These are phyloP conservation scores for Trichoderma asperelloides DNA, from an alignment of 495 filamentous ascomycete genomes.

Conservation along the genomic window DNA sequence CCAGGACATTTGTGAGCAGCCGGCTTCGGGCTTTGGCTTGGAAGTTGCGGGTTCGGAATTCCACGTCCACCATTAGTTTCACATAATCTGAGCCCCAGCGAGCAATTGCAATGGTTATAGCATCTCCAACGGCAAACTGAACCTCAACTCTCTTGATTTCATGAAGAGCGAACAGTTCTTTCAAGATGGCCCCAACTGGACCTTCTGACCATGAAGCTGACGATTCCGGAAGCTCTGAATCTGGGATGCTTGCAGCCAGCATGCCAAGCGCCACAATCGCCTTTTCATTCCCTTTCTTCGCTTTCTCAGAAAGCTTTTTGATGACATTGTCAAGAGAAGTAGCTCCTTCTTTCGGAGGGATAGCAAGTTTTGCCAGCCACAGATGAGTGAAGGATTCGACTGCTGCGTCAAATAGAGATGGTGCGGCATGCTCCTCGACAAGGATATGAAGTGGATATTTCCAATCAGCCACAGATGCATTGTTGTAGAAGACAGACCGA, in stretches of 20 bases:
- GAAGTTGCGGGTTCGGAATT: conserved; percentile 23
- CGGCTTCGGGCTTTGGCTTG: conserved; percentile 28
- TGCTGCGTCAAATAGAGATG: conserved; percentile 34
- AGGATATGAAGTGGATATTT: neutral
- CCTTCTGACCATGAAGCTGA: conserved; percentile 11
- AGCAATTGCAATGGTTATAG: conserved; percentile 62
- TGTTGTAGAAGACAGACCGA: conserved; percentile 20
- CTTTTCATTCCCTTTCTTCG: conserved; percentile 73
- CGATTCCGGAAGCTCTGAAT: conserved; percentile 10
- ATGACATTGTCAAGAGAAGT: conserved; percentile 30
- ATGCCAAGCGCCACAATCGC: conserved; percentile 70
- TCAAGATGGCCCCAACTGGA: conserved; percentile 39
- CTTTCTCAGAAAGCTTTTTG: conserved; percentile 50
- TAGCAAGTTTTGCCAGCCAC: conserved; percentile 51
- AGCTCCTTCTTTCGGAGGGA: conserved; percentile 18
- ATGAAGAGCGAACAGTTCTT: conserved; percentile 62
- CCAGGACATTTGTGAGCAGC: conserved; percentile 46
- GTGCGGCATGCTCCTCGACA: neutral
- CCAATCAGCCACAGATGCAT: neutral
- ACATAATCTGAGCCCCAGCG: conserved; percentile 64
- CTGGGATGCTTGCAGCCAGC: conserved; percentile 43
- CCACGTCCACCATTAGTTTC: conserved; percentile 39
- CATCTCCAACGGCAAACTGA: conserved; percentile 84
- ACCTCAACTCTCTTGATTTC: conserved; percentile 75
- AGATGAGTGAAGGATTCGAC: conserved; percentile 65